A percentile compares a stretch with the other conserved stretches of the same genome.
Conservation (phyloP, 2,329 filamentous ascomycete species). For the Cryphonectria japonica region DNA sequence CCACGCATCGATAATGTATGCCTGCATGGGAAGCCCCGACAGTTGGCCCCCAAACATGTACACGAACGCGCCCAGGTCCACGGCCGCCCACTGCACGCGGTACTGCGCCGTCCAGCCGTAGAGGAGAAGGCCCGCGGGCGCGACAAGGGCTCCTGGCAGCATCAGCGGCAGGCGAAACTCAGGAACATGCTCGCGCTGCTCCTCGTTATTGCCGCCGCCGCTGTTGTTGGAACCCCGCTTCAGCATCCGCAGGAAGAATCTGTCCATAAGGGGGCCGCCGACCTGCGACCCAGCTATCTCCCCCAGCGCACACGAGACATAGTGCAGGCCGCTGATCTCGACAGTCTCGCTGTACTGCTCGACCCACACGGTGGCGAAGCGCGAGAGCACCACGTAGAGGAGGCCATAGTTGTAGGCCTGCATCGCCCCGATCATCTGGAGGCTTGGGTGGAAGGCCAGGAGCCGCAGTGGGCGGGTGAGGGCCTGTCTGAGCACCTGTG, state of each 20-base stretch:
- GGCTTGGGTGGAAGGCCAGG: conserved; percentile 61
- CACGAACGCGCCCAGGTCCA: conserved; percentile 43
- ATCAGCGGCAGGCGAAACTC: conserved; percentile 50
- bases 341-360: conserved; percentile 57
- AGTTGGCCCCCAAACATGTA: conserved; percentile 41
- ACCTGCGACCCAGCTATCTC: conserved; percentile 61
- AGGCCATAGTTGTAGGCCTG: conserved; percentile 64
- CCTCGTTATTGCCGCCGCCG: conserved; percentile 16
- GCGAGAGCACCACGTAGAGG: conserved; percentile 66
- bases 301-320: conserved; percentile 64
- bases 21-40: conserved; percentile 37
- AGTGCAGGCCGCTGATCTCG: conserved; percentile 66
- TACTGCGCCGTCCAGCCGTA: conserved; percentile 50
- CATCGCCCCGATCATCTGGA: conserved; percentile 59
- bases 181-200: conserved; percentile 41
- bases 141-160: conserved; percentile 53
- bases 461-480: conserved; percentile 60
- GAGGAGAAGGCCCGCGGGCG: conserved; percentile 41
- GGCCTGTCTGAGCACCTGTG: conserved; percentile 37
- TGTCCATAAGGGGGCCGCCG: conserved; percentile 48
- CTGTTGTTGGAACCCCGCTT: not conserved
- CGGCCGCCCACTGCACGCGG: conserved; percentile 43
- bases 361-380: conserved; percentile 63
- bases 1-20: conserved; percentile 51
- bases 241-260: conserved; percentile 40